Base-by-base conservation (phyloP, 176 grass and related monocot genomes). In the Cenchrus purpureus region DNA sequence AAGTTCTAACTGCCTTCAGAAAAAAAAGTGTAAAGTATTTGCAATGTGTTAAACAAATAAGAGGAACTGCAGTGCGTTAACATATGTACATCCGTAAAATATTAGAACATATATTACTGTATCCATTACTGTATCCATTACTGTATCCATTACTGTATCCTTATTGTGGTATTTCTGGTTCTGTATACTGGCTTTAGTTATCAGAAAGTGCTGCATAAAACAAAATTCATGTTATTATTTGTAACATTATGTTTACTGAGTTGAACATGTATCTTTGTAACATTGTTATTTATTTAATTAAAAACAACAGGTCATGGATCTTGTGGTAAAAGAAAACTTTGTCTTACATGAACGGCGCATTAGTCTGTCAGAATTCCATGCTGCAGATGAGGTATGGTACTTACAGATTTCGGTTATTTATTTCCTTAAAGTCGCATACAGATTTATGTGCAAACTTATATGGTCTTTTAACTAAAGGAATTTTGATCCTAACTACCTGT, bases 291-390 rank as follows among this genome's bases (percentile, higher is more conserved):
- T 79, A n/a, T 62, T 60, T 7, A 61, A 62, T 57, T 84, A n/a
- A 71, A 89, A 89, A 90, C 81, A 63, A 83, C 73, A 98, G 96
- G 96, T 98, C 40, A 95, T 95, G 93, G 89, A 98, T 94, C 93
- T 98, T 91, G 88, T 98, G 19, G 69, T 92, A 22, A 89, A 95
- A 89, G 89, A 98, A 78, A 92, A 89, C 12, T 79, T 95, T 52
- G 88, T 92, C 54, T 85, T 98, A 79, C 88, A 82, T 89, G 93
- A 98, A 87, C 89, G 91, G 11, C 89, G 91, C 19, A 98, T 98
- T 80, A 98, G 96, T 88, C 81, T 98, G 81, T 98, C 96, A 71
- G 96, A 98, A 92, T 98, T 98, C 73, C 96, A 98, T 84, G 87
- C 96, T 83, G 96, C 96, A 67, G 96, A 98, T 71, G 96, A 98